A percentile compares a stretch with the other conserved stretches of the same genome.
phyloP scores from a whole-genome alignment of 352 stramenopile species.

The Globisporangium perplexum region DNA sequence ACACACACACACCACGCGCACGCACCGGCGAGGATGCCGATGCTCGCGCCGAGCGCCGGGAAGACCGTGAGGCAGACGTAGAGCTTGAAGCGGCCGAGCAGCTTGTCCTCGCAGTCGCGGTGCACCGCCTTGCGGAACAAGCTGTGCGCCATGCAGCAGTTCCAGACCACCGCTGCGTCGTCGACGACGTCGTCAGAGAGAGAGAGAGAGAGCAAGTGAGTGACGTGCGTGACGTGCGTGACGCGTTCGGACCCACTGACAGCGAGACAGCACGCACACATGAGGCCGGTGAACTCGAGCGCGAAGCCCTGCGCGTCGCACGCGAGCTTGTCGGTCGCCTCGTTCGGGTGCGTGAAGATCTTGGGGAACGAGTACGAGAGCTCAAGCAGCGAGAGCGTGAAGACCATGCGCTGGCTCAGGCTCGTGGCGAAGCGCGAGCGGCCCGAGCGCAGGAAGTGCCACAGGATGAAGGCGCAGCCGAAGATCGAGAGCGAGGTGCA shows the following conservation, averaged over 20 bases:
- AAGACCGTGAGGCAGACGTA: slow-evolving; percentile 48
- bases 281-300: slow-evolving; percentile 44
- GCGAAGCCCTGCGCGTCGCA: slow-evolving; percentile 56
- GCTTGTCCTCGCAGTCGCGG: slow-evolving; percentile 53
- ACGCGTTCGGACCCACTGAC: too few relatives aligned
- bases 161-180: slow-evolving; percentile 53
- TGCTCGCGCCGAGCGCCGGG: slow-evolving; percentile 30
- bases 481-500: slow-evolving; percentile 38
- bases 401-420: slow-evolving; percentile 68
- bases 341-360: slow-evolving; percentile 30
- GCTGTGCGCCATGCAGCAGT: slow-evolving; percentile 62
- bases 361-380: slow-evolving; percentile 44
- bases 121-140: slow-evolving; percentile 67
- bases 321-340: slow-evolving; percentile 8
- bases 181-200: background rate
- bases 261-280: slow-evolving; percentile 48
- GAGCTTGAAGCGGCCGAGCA: slow-evolving; percentile 52
- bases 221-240: background rate
- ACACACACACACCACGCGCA: too few relatives aligned
- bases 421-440: slow-evolving; percentile 17
- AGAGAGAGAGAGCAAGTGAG: too few relatives aligned
- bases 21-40: slow-evolving; percentile 31
- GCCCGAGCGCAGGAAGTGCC: slow-evolving; percentile 31
- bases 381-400: slow-evolving; percentile 63
- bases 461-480: slow-evolving; percentile 42